A percentile compares a stretch with the other conserved stretches of the same genome.
phyloP scores from a whole-genome alignment of 176 grass and related monocot species.

The Oryza glaberrima region DNA sequence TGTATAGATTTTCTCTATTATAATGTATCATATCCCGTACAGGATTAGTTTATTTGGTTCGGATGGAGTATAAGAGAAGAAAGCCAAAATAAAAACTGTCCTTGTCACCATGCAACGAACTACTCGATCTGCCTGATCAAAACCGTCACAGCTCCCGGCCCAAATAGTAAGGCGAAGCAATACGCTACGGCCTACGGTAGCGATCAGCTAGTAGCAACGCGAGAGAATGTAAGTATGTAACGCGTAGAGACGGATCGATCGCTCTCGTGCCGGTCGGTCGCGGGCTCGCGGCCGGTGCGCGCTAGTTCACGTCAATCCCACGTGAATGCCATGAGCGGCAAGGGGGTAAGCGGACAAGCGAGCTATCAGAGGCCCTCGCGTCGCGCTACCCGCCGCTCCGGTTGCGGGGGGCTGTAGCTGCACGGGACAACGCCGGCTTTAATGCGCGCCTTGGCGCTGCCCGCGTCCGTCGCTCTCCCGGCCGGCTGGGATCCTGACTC shows the following conservation, averaged over 20 bases:
- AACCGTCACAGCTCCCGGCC: neutral
- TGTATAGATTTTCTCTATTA: too few relatives aligned
- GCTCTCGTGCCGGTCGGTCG: neutral
- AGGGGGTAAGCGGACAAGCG: neutral
- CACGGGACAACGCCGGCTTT: slow-evolving; percentile 32
- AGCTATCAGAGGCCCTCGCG: too few relatives aligned
- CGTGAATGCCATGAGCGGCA: slow-evolving; percentile 43
- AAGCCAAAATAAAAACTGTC: neutral
- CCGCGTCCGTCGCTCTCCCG: slow-evolving; percentile 5
- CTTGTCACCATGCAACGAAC: neutral
- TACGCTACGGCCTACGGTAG: neutral
- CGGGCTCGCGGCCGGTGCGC: too few relatives aligned
- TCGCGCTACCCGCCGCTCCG: neutral
- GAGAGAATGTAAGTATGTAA: neutral
- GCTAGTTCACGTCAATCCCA: slow-evolving; percentile 45
- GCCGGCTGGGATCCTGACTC: neutral
- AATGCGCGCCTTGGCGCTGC: slow-evolving; percentile 45
- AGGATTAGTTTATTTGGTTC: too few relatives aligned
- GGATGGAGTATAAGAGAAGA: neutral
- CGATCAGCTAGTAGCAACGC: neutral
- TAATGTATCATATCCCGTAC: too few relatives aligned
- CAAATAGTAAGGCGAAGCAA: neutral
- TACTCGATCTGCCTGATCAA: neutral
- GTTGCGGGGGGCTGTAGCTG: slow-evolving; percentile 4
- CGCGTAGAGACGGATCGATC: neutral